Evolutionary conservation across 371 early-diverging fungal species (phyloP), one percentile per base, ranked within the genome.

Genomic region (Capniomyces stellatus): DNA sequence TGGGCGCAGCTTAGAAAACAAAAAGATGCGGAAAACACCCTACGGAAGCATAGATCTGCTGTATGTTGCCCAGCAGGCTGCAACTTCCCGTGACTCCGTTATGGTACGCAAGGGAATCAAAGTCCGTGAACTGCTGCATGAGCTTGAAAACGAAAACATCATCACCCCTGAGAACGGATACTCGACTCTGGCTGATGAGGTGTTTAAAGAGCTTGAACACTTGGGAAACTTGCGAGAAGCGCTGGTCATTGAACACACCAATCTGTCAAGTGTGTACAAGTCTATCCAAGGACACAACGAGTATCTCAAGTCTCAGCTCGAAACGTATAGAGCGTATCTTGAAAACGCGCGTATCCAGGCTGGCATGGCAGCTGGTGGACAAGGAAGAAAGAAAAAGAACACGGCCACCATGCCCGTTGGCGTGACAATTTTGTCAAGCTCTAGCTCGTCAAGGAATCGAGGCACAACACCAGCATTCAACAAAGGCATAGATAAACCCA

Each of bases 211-310:
- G 63, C 64, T 94, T 31, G 75, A 78, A 19, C 91, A 92, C 64
- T 74, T 94, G 44, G 92, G 92, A 27, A 87, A 83, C 54, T 62
- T 94, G 50, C 80, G 85, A 44, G 90, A 87, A 54, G 87, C 81
- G 63, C 79, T 92, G 15, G 72, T 81, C 43, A 75, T 77, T 52
- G 95, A 94, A 62, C 74, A 81, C 0, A 63, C 61, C 10, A 81
- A 82, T 2, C 70, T 94, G 46, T 82, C 85, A 46, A 63, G 75
- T 28, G 93, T 94, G 2, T 90, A 81, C 75, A 81, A 87, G 61
- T 85, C 92, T 3, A 94, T 94, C 54, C 69, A 83, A 35, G 92
- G 89, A 57, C 93, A 94, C 69, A 94, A 94, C 72, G 83, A 87
- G 54, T 94, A 88, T 57, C 69, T 92, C 27, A 63, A 79, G 29